These are phyloP conservation scores for Amaranthus hypochondriacus DNA, from an alignment of 148 eudicot species.

Conservation along the genomic window DNA sequence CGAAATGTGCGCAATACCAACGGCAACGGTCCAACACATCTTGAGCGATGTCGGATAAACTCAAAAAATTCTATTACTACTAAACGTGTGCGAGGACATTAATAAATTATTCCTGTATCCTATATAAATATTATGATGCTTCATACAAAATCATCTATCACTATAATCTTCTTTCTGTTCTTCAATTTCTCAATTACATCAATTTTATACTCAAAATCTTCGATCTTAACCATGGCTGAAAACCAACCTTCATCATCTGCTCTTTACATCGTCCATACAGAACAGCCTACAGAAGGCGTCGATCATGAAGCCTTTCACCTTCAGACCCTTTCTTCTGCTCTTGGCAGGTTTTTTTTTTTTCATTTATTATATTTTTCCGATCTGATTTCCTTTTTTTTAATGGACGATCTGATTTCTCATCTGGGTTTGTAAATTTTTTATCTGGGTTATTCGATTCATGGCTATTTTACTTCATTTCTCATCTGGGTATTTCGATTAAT, in stretches of 20 bases:
- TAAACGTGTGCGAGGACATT: neutral
- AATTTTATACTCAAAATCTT: conserved; percentile 12
- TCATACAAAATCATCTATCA: neutral
- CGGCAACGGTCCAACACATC: too few species aligned
- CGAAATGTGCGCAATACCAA: too few species aligned
- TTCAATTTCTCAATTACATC: neutral
- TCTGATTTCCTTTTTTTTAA: neutral
- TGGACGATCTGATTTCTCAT: neutral
- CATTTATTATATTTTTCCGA: neutral
- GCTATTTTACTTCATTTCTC: neutral
- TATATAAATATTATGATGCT: conserved; percentile 1
- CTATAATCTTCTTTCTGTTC: neutral
- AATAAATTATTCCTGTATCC: neutral
- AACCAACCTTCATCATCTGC: conserved; percentile 10
- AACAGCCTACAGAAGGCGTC: conserved; percentile 37
- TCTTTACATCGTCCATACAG: conserved; percentile 69
- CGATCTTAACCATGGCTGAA: conserved; percentile 25
- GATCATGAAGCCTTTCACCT: conserved; percentile 60
- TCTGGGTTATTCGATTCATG: neutral
- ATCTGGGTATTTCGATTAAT: neutral
- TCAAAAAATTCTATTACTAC: too few species aligned
- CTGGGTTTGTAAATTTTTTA: neutral
- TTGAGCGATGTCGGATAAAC: too few species aligned
- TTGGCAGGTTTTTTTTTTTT: conserved; percentile 39
- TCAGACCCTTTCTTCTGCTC: conserved; percentile 46